Base-by-base conservation (phyloP, 129 eudicot genomes). In the Flaveria ramosissima region DNA sequence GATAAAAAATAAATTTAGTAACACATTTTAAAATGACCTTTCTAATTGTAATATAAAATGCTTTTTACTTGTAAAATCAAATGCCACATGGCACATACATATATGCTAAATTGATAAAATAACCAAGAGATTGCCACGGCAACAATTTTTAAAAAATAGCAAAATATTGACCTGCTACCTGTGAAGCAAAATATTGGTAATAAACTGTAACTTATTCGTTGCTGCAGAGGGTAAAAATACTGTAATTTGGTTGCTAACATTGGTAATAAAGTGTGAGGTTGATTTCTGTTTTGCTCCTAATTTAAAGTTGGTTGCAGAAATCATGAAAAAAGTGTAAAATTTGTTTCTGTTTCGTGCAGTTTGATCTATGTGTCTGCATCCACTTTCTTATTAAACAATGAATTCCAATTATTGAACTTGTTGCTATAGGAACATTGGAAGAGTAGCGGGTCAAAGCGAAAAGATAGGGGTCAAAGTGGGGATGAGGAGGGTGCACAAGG, bases 381-480 rank as follows among this genome's bases (percentile, higher is more conserved):
- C 43, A 16, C 55, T 12, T 17, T 19, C 47, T 16, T 13, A 62
- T 62, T 27, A 6, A 27, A 32, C 30, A 30, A 15, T 2, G 16
- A 13, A 17, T 66, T 51, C 6, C 16, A 46, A 42, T 14, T 12
- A 11, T 52, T 53, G 65, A 24, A 13, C 42, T 78, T 50, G 42
- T 27, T 56, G 27, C 63, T 67, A n/a, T 77, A 93, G 98, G 98
- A 90, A 71, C 86, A 87, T 84, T 88, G 96, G 97, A 93, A 89
- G 92, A 91, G 94, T 71, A 82, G 84, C 21, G 86, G 77, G 41
- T 81, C 92, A 20, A 93, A 93, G 85, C 82, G 98, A 36, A 93
- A 89, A 78, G 97, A 93, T 59, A 93, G 95, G 77, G 57, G 75
- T 61, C 96, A 82, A 32, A 72, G 57, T 30, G 98, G 91, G 59